phyloP scores from a whole-genome alignment of 441 rosid genomes.

The Populus hybrid region DNA sequence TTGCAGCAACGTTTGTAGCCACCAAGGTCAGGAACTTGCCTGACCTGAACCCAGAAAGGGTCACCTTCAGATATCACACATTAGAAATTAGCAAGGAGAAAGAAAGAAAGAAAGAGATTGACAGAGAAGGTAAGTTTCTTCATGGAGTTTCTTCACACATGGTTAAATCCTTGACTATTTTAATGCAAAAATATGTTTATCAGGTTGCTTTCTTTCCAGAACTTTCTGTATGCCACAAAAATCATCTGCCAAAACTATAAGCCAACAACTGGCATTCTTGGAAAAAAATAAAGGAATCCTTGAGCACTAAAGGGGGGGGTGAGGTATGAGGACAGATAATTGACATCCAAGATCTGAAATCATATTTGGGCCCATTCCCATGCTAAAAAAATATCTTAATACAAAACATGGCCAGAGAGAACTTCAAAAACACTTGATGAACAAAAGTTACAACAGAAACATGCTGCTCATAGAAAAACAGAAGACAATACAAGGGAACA shows the following conservation, averaged over 20 bases:
- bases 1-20: constrained; percentile 96
- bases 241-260: neutral
- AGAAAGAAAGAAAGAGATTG: neutral
- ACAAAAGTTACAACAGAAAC: neutral
- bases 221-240: neutral
- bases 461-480: neutral
- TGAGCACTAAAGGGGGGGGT: neutral
- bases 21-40: constrained; percentile 88
- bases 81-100: neutral
- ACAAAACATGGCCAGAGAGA: neutral
- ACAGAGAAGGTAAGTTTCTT: neutral
- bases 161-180: neutral
- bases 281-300: neutral
- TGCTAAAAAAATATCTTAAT: neutral
- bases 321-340: neutral
- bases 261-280: neutral
- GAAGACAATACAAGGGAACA: neutral
- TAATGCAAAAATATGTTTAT: neutral
- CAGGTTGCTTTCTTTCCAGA: neutral
- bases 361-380: neutral
- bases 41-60: constrained; percentile 82
- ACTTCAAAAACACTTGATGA: neutral
- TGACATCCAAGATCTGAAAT: neutral
- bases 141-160: neutral
- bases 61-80: constrained; percentile 46